A percentile compares a stretch with the other conserved stretches of the same genome.
phyloP scores from a whole-genome alignment of 2,329 filamentous ascomycete species.

The Aspergillus amoenus region DNA sequence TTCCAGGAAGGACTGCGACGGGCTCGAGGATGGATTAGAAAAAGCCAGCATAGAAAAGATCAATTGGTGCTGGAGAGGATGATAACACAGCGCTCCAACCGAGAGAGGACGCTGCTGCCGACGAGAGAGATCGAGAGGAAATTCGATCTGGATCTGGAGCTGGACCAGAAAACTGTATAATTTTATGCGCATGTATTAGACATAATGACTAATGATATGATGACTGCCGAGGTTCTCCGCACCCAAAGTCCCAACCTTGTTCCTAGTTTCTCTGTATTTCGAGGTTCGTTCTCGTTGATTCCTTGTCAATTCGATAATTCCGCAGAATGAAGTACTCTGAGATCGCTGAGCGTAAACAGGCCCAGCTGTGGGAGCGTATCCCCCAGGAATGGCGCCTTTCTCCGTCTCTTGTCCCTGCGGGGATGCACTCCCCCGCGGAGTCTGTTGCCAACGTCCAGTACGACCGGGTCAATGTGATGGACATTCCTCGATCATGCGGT shows the following conservation, averaged over 20 bases:
- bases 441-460: slow-evolving; percentile 36
- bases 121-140: slow-evolving; percentile 7
- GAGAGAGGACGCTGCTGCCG: slow-evolving; percentile 9
- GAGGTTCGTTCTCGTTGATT: not conserved
- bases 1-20: slow-evolving; percentile 25
- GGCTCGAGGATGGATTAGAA: slow-evolving; percentile 26
- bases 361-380: slow-evolving; percentile 37
- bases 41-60: not conserved
- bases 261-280: not conserved
- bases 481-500: slow-evolving; percentile 54
- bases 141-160: slow-evolving; percentile 25
- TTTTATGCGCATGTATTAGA: not conserved
- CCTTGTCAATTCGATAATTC: not conserved
- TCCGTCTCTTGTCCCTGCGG: slow-evolving; percentile 30
- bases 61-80: slow-evolving; percentile 2
- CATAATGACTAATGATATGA: slow-evolving; percentile 4
- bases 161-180: not conserved
- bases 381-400: slow-evolving; percentile 42
- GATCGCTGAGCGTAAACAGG: slow-evolving; percentile 41
- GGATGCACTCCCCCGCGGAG: slow-evolving; percentile 36
- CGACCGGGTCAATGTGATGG: slow-evolving; percentile 41
- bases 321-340: slow-evolving; percentile 24
- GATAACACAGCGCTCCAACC: not conserved
- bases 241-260: not conserved
- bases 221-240: slow-evolving; percentile 12